Base-by-base conservation (phyloP, 768 basidiomycete species). In the Serendipita vermifera region DNA sequence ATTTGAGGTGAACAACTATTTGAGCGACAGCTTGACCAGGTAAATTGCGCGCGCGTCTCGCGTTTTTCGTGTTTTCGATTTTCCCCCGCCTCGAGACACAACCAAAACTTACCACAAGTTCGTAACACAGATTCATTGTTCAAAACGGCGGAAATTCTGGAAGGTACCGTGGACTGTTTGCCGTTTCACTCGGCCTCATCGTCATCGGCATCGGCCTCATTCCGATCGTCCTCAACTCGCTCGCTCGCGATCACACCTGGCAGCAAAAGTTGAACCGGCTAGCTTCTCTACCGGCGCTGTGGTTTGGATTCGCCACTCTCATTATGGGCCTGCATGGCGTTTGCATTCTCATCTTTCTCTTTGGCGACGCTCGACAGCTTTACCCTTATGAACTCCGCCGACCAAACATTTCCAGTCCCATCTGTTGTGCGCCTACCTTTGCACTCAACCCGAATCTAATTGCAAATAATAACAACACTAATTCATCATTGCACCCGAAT, bases 311-410 rank as follows among this genome's bases (percentile, higher is more conserved):
- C 56, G 56, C 41, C 17, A 60, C 60, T n/a, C 39, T 58, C 3
- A 55, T 62, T 39, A 58, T 58, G 29, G 60, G 58, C 5, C 54
- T 62, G 32, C 60, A 62, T 56, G 62, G 62, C 40, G 35, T 61
- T 29, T 62, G 62, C 26, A 55, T 62, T 33, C 56, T 62, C 33
- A 62, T 62, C 43, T 62, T 59, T 54, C 40, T 62, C 32, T 62
- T 62, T 48, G 62, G 62, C n/a, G 62, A 62, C 36, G 58, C 58
- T n/a, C 48, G 62, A 17, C 62, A 62, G 46, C 53, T 62, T 6
- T 59, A 59, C 40, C 60, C 60, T 15, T 61, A 61, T 38, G 60
- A 62, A 43, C 40, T 62, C 22, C 31, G 33, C 5, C 32, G 56
- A 36, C 62, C 60, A 5, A 26, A 13, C 0, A 51, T 51, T 51